Percentiles rank a stretch among this genome's conserved stretches.
phyloP scores from a whole-genome alignment of 306 rosid species.

The Begonia fuchsioides region DNA sequence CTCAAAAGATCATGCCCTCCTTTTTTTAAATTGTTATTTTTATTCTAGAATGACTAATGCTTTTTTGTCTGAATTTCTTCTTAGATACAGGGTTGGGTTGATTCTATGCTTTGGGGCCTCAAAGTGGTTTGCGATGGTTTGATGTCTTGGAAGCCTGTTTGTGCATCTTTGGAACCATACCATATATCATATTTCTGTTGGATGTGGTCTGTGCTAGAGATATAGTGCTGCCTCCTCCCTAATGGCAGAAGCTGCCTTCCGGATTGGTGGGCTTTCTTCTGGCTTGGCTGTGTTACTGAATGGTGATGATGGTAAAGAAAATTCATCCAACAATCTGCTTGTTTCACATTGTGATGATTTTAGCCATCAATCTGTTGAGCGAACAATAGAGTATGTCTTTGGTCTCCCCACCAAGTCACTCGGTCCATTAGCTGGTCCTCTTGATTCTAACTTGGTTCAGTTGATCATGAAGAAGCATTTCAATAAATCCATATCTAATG shows the following conservation, averaged over 20 bases:
- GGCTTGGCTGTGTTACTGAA: slow-evolving; percentile 81
- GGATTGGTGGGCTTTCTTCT: slow-evolving; percentile 79
- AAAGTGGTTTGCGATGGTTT: slow-evolving; percentile 9
- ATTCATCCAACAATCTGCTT: slow-evolving; percentile 36
- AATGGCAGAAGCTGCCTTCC: slow-evolving; percentile 69
- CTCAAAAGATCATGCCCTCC: too few species aligned
- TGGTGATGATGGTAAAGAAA: slow-evolving; percentile 40
- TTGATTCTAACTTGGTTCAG: slow-evolving; percentile 33
- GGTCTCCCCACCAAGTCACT: slow-evolving; percentile 72
- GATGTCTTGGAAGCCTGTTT: slow-evolving; percentile 8
- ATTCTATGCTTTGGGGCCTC: slow-evolving; percentile 18
- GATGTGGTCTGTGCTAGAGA: slow-evolving; percentile 21
- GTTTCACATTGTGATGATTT: slow-evolving; percentile 73
- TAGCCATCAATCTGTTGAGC: slow-evolving; percentile 70
- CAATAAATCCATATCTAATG: slow-evolving; percentile 18
- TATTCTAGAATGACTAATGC: too few species aligned
- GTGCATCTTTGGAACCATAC: slow-evolving; percentile 10
- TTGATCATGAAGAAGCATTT: slow-evolving; percentile 43
- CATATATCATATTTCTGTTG: slow-evolving; percentile 20
- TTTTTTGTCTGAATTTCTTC: too few species aligned
- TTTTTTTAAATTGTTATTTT: too few species aligned
- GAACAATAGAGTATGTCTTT: slow-evolving; percentile 71
- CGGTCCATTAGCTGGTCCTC: slow-evolving; percentile 33
- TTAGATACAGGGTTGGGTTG: slow-evolving; percentile 17
- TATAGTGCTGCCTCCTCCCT: slow-evolving; percentile 15